Evolutionary conservation across 495 filamentous ascomycete species (phyloP).

Genomic region (Alectoria sarmentosa): DNA sequence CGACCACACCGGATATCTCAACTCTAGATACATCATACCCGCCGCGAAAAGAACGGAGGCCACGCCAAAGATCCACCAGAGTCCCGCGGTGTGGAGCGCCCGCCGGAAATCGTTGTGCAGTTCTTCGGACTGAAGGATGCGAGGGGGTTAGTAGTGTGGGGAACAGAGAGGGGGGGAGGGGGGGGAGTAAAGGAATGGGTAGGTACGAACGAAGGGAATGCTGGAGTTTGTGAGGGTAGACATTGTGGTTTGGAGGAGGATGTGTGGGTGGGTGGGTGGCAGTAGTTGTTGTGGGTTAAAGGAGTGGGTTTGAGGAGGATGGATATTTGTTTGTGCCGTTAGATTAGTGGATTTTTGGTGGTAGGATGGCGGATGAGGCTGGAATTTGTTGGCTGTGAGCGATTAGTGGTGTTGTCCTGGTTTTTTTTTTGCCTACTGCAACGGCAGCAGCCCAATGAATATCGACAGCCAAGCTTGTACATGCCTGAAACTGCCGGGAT

Average conservation of each 20-base stretch:
- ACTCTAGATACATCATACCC: neutral
- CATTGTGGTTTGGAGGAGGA: neutral
- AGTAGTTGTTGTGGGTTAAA: no score
- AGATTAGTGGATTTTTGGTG: no score
- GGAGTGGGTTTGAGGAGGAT: no score
- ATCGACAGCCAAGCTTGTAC: no score
- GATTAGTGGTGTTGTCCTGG: no score
- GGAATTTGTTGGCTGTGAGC: no score
- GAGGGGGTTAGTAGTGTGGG: neutral
- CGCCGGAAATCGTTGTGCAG: neutral
- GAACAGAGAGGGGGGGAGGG: neutral
- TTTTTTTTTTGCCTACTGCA: no score
- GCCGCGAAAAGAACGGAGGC: neutral
- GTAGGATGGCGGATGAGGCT: no score
- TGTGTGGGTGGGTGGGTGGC: neutral
- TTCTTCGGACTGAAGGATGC: neutral
- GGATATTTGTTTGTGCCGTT: no score
- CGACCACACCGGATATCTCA: neutral
- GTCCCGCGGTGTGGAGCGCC: neutral
- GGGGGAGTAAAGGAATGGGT: neutral
- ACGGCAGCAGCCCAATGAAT: no score
- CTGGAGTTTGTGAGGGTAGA: neutral
- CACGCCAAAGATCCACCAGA: neutral
- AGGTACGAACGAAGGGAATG: neutral
- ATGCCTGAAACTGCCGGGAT: no score